Percentiles rank a stretch among this genome's conserved stretches.
Conservation (phyloP, 2,329 filamentous ascomycete genomes). For the Fusarium aywerte region DNA sequence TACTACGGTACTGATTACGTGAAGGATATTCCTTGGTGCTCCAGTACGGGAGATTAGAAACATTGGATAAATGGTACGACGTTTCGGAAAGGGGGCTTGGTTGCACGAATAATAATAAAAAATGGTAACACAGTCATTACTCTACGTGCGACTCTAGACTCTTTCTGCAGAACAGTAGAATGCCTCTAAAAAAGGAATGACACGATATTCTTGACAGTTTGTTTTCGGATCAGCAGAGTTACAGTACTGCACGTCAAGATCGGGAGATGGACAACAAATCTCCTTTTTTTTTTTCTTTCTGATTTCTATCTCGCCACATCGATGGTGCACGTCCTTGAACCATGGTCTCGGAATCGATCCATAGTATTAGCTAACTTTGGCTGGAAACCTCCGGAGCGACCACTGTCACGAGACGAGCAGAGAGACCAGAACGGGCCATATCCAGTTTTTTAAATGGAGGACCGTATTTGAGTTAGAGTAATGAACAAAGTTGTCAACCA, state of each 20-base stretch:
- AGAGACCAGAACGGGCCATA: constrained; percentile 5
- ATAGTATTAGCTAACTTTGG: constrained; percentile 11
- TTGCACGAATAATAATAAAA: no score
- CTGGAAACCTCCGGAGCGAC: constrained; percentile 1
- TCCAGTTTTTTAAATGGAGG: not conserved
- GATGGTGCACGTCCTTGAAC: constrained; percentile 10
- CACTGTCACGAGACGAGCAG: constrained; percentile 22
- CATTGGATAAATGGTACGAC: not conserved
- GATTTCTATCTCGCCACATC: not conserved
- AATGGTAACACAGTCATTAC: not conserved
- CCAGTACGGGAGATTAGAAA: not conserved
- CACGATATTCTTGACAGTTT: not conserved
- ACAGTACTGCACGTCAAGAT: not conserved
- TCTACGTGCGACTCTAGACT: not conserved
- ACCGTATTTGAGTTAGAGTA: constrained; percentile 25
- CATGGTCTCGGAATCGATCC: constrained; percentile 19
- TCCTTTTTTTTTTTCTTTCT: not conserved
- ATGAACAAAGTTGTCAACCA: constrained; percentile 25
- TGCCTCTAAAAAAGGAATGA: constrained; percentile 1
- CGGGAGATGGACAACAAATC: constrained; percentile 1
- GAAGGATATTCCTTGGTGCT: not conserved
- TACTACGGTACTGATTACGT: constrained; percentile 12
- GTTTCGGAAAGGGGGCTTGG: not conserved
- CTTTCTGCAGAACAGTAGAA: not conserved
- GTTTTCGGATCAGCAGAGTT: constrained; percentile 3